Conservation (phyloP, 2,329 filamentous ascomycete species). For the Sporothrix protearum region DNA sequence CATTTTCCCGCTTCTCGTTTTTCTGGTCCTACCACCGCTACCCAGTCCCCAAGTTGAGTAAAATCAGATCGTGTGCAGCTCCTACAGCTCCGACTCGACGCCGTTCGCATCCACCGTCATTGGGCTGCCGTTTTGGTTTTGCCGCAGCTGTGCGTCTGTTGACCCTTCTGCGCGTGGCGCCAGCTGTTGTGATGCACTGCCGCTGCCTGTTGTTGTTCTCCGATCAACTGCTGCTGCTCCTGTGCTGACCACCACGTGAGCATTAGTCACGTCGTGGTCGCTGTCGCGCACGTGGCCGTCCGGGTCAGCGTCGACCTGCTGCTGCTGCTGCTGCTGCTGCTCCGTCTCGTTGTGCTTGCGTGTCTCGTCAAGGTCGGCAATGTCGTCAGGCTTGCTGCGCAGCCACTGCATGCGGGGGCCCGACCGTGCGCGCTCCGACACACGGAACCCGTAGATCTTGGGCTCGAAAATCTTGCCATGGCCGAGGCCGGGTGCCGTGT, state of each 20-base stretch:
- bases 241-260: slow-evolving; percentile 50
- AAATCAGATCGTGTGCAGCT: neutral
- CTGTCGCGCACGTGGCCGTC: slow-evolving; percentile 55
- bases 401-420: slow-evolving; percentile 98
- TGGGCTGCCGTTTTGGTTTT: slow-evolving; percentile 53
- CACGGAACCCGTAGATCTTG: slow-evolving; percentile 92
- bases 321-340: slow-evolving; percentile 37
- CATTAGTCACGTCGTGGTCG: slow-evolving; percentile 53
- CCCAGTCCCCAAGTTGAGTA: neutral
- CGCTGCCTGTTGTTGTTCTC: slow-evolving; percentile 35
- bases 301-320: too few species aligned
- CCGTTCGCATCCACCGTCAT: slow-evolving; percentile 56
- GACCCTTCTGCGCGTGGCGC: slow-evolving; percentile 19
- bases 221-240: slow-evolving; percentile 38
- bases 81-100: slow-evolving; percentile 53
- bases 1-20: neutral
- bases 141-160: slow-evolving; percentile 35
- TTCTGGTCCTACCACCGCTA: neutral
- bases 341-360: slow-evolving; percentile 48
- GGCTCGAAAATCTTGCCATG: slow-evolving; percentile 84
- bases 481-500: slow-evolving; percentile 85
- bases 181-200: neutral
- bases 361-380: slow-evolving; percentile 82
- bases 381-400: slow-evolving; percentile 73
- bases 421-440: slow-evolving; percentile 82